phyloP scores from a whole-genome alignment of 176 grass and related monocot genomes.

The Eleusine coracana region DNA sequence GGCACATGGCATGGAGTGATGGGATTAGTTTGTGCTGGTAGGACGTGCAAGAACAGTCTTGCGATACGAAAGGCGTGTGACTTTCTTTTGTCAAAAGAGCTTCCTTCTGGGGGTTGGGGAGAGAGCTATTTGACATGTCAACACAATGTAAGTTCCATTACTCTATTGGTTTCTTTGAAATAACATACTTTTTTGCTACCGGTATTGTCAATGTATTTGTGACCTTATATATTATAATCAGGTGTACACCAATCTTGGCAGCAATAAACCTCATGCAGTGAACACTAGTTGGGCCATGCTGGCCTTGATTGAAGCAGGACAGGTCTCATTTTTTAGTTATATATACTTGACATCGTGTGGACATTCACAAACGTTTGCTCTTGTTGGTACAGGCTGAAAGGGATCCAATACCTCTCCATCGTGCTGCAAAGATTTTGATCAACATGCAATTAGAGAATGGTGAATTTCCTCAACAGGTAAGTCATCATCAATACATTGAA shows the following conservation, averaged over 20 bases:
- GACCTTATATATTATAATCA: conserved; percentile 46
- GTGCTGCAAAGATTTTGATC: conserved; percentile 72
- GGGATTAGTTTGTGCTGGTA: conserved; percentile 75
- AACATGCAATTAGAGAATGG: conserved; percentile 79
- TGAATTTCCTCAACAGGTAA: conserved; percentile 95
- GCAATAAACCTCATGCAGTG: conserved; percentile 70
- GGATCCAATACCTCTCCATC: conserved; percentile 71
- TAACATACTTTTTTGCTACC: not conserved
- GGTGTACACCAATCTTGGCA: conserved; percentile 92
- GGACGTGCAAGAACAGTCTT: conserved; percentile 66
- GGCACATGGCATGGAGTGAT: conserved; percentile 90
- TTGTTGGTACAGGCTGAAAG: conserved; percentile 57
- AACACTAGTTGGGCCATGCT: conserved; percentile 92
- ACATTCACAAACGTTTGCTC: conserved; percentile 8
- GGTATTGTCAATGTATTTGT: not conserved
- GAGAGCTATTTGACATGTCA: conserved; percentile 97
- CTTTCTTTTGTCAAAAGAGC: conserved; percentile 87
- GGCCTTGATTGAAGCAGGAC: conserved; percentile 78
- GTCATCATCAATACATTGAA: not conserved
- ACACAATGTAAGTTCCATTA: conserved; percentile 61
- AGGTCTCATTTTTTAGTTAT: conserved; percentile 50
- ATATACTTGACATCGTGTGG: conserved; percentile 15
- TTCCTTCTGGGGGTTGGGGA: conserved; percentile 90
- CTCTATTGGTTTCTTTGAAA: conserved; percentile 1
- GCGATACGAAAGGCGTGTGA: conserved; percentile 77